A percentile compares a stretch with the other conserved stretches of the same genome.
Conservation (phyloP, 352 stramenopile species). For the Phytopythium kandeliae region DNA sequence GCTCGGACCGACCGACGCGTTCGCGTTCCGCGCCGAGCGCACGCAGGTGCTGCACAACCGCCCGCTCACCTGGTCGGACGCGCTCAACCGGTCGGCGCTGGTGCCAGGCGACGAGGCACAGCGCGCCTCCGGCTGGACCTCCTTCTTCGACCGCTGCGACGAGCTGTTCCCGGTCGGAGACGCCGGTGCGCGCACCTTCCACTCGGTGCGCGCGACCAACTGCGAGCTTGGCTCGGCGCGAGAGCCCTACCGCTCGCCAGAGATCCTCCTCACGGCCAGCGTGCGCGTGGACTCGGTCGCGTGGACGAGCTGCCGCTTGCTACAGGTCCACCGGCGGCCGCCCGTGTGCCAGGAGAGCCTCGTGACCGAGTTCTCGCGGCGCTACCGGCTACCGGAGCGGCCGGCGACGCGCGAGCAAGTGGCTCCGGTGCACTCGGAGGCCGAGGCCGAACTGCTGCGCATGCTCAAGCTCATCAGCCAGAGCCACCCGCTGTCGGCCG, state of each 20-base stretch:
- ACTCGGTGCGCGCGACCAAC: slow-evolving; percentile 21
- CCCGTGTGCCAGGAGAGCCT: slow-evolving; percentile 52
- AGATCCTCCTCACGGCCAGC: slow-evolving; percentile 36
- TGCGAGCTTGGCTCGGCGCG: slow-evolving; percentile 14
- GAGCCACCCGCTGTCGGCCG: slow-evolving; percentile 26
- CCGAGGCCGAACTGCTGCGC: slow-evolving; percentile 39
- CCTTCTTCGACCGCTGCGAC: slow-evolving; percentile 22
- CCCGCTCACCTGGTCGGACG: slow-evolving; percentile 7
- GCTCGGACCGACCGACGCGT: slow-evolving; percentile 31
- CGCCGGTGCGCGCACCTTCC: slow-evolving; percentile 11
- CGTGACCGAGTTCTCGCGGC: slow-evolving; percentile 37
- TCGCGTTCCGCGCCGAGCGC: slow-evolving; percentile 21
- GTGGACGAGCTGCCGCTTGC: slow-evolving; percentile 49
- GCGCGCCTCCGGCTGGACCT: slow-evolving; percentile 28
- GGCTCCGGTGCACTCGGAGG: slow-evolving; percentile 33
- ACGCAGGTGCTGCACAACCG: slow-evolving; percentile 14
- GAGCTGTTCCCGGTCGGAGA: slow-evolving; percentile 19
- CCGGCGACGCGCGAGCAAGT: slow-evolving; percentile 16
- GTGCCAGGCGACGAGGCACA: slow-evolving; percentile 10
- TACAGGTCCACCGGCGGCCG: slow-evolving; percentile 42
- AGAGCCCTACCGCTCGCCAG: slow-evolving; percentile 9
- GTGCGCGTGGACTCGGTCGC: slow-evolving; percentile 44
- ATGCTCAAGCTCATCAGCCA: slow-evolving; percentile 42
- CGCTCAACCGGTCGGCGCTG: background rate
- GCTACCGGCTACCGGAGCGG: slow-evolving; percentile 30